phyloP scores from a whole-genome alignment of 257 asterid genomes.

The Gentiana straminea region DNA sequence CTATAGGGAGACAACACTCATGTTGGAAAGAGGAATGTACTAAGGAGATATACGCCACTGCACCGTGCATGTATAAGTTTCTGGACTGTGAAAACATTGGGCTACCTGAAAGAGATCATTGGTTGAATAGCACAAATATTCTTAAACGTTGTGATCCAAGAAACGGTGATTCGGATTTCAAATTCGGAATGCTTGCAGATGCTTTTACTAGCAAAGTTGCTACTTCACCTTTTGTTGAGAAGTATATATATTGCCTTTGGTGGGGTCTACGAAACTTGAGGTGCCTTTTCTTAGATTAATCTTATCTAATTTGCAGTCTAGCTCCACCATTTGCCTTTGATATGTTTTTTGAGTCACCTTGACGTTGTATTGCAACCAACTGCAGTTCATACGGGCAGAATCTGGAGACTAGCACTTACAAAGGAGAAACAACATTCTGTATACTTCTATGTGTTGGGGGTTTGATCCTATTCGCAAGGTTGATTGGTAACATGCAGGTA shows the following conservation, averaged over 20 bases:
- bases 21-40: constrained; percentile 66
- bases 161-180: constrained; percentile 67
- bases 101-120: constrained; percentile 23
- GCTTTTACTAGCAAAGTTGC: constrained; percentile 82
- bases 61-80: constrained; percentile 40
- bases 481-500: constrained; percentile 98
- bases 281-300: constrained; percentile 19
- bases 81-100: constrained; percentile 42
- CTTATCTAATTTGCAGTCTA: background rate
- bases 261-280: constrained; percentile 97
- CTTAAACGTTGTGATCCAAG: constrained; percentile 54
- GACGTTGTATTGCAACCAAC: constrained; percentile 8
- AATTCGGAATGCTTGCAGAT: constrained; percentile 91
- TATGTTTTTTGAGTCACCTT: constrained; percentile 1
- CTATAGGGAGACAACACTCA: constrained; percentile 78
- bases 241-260: constrained; percentile 92
- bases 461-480: constrained; percentile 66
- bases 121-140: constrained; percentile 58
- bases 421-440: constrained; percentile 84
- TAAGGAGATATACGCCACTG: constrained; percentile 26
- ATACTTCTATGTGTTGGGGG: constrained; percentile 60
- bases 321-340: background rate
- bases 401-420: constrained; percentile 70
- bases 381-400: constrained; percentile 94
- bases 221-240: constrained; percentile 51